These are phyloP conservation scores for Brassica nigra DNA, from an alignment of 345 rosid species.

Conservation along the genomic window DNA sequence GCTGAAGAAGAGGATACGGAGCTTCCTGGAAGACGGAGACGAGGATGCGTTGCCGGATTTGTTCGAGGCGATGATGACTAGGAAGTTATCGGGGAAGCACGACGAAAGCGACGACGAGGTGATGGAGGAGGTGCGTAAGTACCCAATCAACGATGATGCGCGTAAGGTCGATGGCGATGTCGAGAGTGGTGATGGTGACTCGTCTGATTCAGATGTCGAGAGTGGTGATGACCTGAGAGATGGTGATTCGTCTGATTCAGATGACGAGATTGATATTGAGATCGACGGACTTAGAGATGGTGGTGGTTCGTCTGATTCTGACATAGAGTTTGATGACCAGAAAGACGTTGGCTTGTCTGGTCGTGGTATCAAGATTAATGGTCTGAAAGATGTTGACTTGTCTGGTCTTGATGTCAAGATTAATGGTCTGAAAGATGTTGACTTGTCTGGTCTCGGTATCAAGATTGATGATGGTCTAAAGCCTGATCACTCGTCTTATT, in stretches of 20 bases:
- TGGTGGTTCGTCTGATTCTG: slow-evolving; percentile 25
- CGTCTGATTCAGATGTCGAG: slow-evolving; percentile 24
- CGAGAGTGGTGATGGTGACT: slow-evolving; percentile 1
- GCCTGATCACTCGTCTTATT: background rate
- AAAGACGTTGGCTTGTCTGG: background rate
- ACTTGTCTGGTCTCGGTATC: slow-evolving; percentile 1
- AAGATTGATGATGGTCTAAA: slow-evolving; percentile 11
- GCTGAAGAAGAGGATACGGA: slow-evolving; percentile 55
- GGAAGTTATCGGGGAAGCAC: slow-evolving; percentile 66
- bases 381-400: background rate
- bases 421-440: background rate
- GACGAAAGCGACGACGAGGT: slow-evolving; percentile 60
- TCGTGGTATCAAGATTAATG: slow-evolving; percentile 8
- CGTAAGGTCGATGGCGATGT: background rate
- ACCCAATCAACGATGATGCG: slow-evolving; percentile 14
- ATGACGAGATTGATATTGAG: slow-evolving; percentile 8
- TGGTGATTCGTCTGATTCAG: background rate
- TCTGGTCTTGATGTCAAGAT: background rate
- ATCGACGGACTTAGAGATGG: background rate
- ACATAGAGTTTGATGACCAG: slow-evolving; percentile 9
- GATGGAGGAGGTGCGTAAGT: slow-evolving; percentile 45
- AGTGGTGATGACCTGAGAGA: background rate
- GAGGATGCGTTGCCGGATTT: slow-evolving; percentile 59
- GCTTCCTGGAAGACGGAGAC: slow-evolving; percentile 52
- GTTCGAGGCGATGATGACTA: slow-evolving; percentile 59